Evolutionary conservation across 805 yeast genomes (phyloP), one percentile per base, ranked within the genome.

Genomic region (Komagataella ulmi): DNA sequence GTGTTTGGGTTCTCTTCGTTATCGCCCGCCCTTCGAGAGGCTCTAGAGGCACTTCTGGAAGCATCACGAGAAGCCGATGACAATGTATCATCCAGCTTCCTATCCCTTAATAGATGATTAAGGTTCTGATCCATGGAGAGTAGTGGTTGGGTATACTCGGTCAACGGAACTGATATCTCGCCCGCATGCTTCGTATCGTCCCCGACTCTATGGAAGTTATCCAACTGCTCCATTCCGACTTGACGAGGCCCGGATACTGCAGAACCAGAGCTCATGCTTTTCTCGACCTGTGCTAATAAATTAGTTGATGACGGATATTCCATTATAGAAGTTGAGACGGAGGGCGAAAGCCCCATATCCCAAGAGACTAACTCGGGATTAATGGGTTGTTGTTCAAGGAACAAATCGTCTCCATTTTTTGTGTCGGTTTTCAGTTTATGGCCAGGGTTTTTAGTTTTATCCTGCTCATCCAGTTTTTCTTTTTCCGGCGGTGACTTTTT

Each of bases 131-230:
- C 65, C 70, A 66, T 67, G 23, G 67, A 61, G 51, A 65, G 64
- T 51, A 66, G 50, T 10, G 71, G 71, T 30, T 65, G 66, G 17
- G 67, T 64, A 51, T 64, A 67, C 51, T 67, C 71, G 49, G 67
- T 68, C 24, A 65, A 17, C 7, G 70, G 66, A 4, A 65, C 53
- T 2, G 62, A 50, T 3, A 65, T 65, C 53, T 65, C 70, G 8
- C 69, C 69, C 2, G 60, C 49, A 45, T 66, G 57, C 49, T 57
- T 61, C 19, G 54, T 56, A 43, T 50, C 19, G 46, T 36, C 24
- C 36, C 40, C 24, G 47, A 48, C 24, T 51, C 54, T 8, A 51
- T 64, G 53, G 48, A 61, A 59, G 44, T 59, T 54, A 48, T 60
- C 65, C 17, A 61, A 23, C 3, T 67, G 68, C 49, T 64, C 65